These are phyloP conservation scores for Hymenoscyphus fructigenus DNA, from an alignment of 2,329 filamentous ascomycete species.

Conservation along the genomic window DNA sequence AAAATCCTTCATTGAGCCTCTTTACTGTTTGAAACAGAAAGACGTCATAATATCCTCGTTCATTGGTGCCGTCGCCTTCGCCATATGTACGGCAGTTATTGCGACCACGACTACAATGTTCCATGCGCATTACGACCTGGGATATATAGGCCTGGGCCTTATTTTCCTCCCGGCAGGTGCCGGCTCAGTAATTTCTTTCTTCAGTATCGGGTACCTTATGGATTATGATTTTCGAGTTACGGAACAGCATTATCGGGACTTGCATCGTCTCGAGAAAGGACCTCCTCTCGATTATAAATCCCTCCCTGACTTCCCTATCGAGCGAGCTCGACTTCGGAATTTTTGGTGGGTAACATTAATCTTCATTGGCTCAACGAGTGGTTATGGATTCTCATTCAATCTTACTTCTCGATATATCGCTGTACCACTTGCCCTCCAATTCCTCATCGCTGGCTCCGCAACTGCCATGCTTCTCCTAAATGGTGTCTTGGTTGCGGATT, in stretches of 20 bases:
- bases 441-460: conserved; percentile 29
- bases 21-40: conserved; percentile 13
- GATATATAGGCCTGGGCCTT: conserved; percentile 16
- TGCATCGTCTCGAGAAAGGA: conserved; percentile 42
- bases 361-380: conserved; percentile 12
- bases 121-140: conserved; percentile 27
- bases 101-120: conserved; percentile 43
- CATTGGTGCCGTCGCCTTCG: conserved; percentile 44
- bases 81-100: conserved; percentile 48
- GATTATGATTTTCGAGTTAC: conserved; percentile 64
- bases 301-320: conserved; percentile 29
- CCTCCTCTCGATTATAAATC: conserved; percentile 10
- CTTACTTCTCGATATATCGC: not conserved
- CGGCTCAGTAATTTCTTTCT: conserved; percentile 46
- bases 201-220: conserved; percentile 51
- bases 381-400: conserved; percentile 16
- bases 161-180: conserved; percentile 41
- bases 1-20: conserved; percentile 11
- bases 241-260: conserved; percentile 38
- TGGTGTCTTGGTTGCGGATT: conserved; percentile 20
- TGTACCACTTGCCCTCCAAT: conserved; percentile 22
- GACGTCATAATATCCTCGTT: conserved; percentile 32
- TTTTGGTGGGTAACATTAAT: conserved; percentile 18
- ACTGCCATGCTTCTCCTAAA: conserved; percentile 29
- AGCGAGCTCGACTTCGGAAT: conserved; percentile 18